These are phyloP conservation scores for Triticum timopheevii DNA, from an alignment of 176 grass and related monocot genomes.

Conservation along the genomic window DNA sequence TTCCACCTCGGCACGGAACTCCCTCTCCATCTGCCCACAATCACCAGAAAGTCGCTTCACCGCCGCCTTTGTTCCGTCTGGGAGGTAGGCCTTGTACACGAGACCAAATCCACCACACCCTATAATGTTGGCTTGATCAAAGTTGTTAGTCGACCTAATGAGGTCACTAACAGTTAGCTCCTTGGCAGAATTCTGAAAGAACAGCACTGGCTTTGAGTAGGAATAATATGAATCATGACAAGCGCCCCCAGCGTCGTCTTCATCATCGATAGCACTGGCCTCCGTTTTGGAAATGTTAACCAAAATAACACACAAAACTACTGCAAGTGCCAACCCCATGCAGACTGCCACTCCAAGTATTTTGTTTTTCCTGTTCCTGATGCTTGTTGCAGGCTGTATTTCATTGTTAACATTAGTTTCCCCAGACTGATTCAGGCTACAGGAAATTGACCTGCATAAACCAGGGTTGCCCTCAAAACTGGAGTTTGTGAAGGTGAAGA, in stretches of 20 bases:
- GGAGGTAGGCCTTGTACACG: conserved; percentile 96
- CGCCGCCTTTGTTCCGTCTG: conserved; percentile 79
- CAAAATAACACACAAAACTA: conserved; percentile 66
- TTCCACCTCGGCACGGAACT: conserved; percentile 94
- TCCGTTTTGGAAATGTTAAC: conserved; percentile 78
- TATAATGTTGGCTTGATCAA: conserved; percentile 96
- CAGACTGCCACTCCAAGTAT: conserved; percentile 77
- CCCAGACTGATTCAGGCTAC: conserved; percentile 44
- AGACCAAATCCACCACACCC: conserved; percentile 93
- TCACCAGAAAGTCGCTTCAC: conserved; percentile 97
- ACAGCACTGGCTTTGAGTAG: conserved; percentile 73
- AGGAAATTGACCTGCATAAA: conserved; percentile 56
- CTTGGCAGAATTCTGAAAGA: conserved; percentile 80
- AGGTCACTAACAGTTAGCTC: conserved; percentile 81
- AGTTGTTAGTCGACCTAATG: conserved; percentile 88
- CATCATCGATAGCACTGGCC: conserved; percentile 38
- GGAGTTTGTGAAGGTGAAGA: conserved; percentile 89
- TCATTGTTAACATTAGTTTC: conserved; percentile 10
- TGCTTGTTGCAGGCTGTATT: conserved; percentile 8
- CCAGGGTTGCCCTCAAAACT: conserved; percentile 89
- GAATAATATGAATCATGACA: conserved; percentile 46
- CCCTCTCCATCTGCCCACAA: conserved; percentile 93
- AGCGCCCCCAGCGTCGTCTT: conserved; percentile 46
- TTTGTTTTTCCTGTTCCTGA: conserved; percentile 55
- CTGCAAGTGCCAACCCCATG: conserved; percentile 61